Conservation (phyloP, 371 early-diverging fungal genomes). For the Mortierella sp. region DNA sequence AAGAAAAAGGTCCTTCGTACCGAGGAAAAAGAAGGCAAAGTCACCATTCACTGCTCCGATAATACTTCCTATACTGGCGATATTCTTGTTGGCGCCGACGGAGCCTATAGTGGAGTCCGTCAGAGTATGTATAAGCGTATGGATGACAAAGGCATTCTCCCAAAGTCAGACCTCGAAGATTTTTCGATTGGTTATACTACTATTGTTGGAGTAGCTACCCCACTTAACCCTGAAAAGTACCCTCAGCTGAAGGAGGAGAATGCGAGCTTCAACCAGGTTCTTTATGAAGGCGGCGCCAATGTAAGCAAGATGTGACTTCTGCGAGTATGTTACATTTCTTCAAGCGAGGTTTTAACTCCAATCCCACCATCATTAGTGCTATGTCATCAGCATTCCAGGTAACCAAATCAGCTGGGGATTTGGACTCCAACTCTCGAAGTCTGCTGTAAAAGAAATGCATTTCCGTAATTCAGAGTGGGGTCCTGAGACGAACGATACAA, state of each 20-base stretch:
- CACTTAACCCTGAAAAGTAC: conserved; percentile 16
- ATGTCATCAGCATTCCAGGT: conserved; percentile 7
- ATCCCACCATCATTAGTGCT: conserved; percentile 2
- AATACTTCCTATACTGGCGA: conserved; percentile 14
- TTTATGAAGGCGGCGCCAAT: neutral
- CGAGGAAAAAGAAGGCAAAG: conserved; percentile 4
- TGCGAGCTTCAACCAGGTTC: conserved; percentile 3
- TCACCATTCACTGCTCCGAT: conserved; percentile 19
- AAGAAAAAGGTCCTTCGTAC: conserved; percentile 11
- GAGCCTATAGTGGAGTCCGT: conserved; percentile 19
- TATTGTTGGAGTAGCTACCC: conserved; percentile 20
- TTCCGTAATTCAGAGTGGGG: conserved; percentile 42
- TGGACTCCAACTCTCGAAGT: conserved; percentile 2
- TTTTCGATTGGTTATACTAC: conserved; percentile 9
- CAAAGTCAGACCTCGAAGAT: conserved; percentile 10
- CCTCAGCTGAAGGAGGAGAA: conserved; percentile 11
- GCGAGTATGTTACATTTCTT: no score
- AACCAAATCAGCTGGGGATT: conserved; percentile 26
- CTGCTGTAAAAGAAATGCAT: neutral
- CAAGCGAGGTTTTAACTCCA: neutral
- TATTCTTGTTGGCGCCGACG: conserved; percentile 31
- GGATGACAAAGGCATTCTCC: conserved; percentile 12
- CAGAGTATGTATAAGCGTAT: conserved; percentile 18
- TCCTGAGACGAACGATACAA: conserved; percentile 21
- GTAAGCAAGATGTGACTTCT: neutral